Base-by-base conservation (phyloP, 225 moss, liverwort and hornwort species). In the Physcomitrium patens region DNA sequence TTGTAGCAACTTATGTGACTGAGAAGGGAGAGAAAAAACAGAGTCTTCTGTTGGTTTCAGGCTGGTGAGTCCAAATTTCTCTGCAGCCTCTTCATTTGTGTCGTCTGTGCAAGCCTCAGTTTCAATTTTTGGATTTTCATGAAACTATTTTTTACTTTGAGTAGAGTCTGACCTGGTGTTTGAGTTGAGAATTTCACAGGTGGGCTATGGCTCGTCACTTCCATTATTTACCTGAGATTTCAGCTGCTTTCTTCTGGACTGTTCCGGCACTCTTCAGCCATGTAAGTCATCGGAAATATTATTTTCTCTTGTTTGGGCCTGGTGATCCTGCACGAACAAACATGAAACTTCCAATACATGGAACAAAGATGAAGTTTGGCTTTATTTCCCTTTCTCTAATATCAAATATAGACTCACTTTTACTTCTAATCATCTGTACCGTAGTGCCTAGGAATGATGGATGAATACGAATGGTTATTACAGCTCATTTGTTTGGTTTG, bases 131-230 rank as follows among this genome's bases (percentile, higher is more conserved):
- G 53, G 20, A 47, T 42, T 65, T 47, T 26, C 17, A 44, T 17
- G 58, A 31, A 61, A 2, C 7, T 26, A 10, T 14, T 17, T 66
- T 23, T 45, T 55, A 18, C 17, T 6, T 37, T 9, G 37, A 23
- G 9, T 67, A 1, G 56, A 80, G 15, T 4, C 57, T 80, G 50
- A 84, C 15, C 10, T 50, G 44, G 31, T 67, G 50, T 12, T 66
- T 1, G 49, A 49, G 27, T 22, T 63, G 68, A 45, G 45, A 60
- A 12, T 68, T 56, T 51, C 27, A 47, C 79, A 96, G 96, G 96
- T 99, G 99, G 99, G 93, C 90, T 57, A 83, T 99, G 69, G 89
- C 99, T 68, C 89, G 99, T 26, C 99, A 99, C 82, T 95, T 99
- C 18, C 99, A 99, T 78, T 99, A 95, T 49, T 87, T 82, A 62